Evolutionary conservation across 306 rosid genomes (phyloP), one percentile per base, ranked within the genome.

Genomic region (Fragaria nilgerrensis): DNA sequence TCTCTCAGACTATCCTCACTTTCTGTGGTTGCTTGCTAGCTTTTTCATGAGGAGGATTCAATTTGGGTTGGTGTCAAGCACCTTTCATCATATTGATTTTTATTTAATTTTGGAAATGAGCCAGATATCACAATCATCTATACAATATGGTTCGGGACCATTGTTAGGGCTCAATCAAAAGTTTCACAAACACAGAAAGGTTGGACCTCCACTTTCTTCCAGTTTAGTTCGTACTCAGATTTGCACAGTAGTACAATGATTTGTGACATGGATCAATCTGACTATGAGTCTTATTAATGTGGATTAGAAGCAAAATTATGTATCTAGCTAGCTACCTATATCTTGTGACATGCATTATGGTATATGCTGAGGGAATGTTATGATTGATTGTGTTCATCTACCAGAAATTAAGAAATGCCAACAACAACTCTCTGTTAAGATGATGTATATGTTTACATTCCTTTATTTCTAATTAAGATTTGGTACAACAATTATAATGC

Each of bases 381-480:
- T 36, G 37, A 45, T 77, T 11, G 56, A 25, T 25, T 67, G 49
- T 58, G 76, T 68, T 50, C 73, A 71, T 74, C 84, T 70, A 70
- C 81, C 58, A 63, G n/a, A 81, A 62, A 78, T 45, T 25, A 62
- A 36, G 80, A 68, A 65, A 53, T 53, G 68, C 69, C 87, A 83
- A 63, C 85, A 17, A 81, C 84, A 69, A 12, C 25, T 34, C n/a
- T 44, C 8, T 53, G 64, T 39, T 76, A 76, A 81, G 25, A 83
- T 72, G 45, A 77, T 1, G 9, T 43, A 43, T 9, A 43, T 43
- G 17, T 75, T 19, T 73, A 48, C 77, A 62, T 78, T 78, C 73
- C 87, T 86, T 86, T 45, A 41, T 72, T 68, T 68, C 19, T 73
- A 75, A 79, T 78, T 68, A 68, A 83, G 72, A 68, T 75, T 83